A percentile compares a stretch with the other conserved stretches of the same genome.
Evolutionary conservation across 345 rosid species (phyloP).

Genomic region (Gossypium mustelinum): DNA sequence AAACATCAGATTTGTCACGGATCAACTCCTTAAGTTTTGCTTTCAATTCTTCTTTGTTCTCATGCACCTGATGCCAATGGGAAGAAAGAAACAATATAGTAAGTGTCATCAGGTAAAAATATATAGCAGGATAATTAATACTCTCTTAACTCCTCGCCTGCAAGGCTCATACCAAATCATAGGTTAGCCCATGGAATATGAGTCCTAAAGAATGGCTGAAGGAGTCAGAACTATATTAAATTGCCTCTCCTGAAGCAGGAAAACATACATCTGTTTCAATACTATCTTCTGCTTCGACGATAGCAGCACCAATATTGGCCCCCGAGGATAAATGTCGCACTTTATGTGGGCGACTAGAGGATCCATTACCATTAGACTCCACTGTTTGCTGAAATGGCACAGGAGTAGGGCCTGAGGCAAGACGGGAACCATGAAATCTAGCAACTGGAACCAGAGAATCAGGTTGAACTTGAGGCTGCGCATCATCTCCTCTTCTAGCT

Average conservation of each 20-base stretch:
- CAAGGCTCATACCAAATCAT: constrained; percentile 44
- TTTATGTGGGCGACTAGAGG: constrained; percentile 37
- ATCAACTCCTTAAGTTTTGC: constrained; percentile 52
- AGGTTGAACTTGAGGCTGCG: constrained; percentile 47
- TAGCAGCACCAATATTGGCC: constrained; percentile 66
- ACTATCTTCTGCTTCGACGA: constrained; percentile 72
- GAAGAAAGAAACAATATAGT: background rate
- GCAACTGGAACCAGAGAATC: constrained; percentile 74
- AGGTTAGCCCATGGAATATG: constrained; percentile 15
- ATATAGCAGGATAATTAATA: background rate
- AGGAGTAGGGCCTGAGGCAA: constrained; percentile 79
- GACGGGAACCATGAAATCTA: constrained; percentile 79
- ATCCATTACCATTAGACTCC: constrained; percentile 32
- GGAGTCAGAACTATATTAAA: constrained; percentile 51
- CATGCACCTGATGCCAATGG: constrained; percentile 31
- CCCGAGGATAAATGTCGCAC: constrained; percentile 48
- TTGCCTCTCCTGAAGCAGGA: constrained; percentile 43
- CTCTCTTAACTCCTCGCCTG: constrained; percentile 49
- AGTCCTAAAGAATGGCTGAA: constrained; percentile 42
- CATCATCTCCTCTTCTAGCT: constrained; percentile 57
- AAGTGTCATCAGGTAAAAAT: background rate
- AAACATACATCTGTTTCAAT: constrained; percentile 81
- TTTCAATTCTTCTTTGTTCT: constrained; percentile 58
- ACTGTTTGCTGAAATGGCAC: constrained; percentile 57
- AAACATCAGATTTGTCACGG: constrained; percentile 68